phyloP scores from a whole-genome alignment of 495 filamentous ascomycete species.

The Terfezia boudieri region DNA sequence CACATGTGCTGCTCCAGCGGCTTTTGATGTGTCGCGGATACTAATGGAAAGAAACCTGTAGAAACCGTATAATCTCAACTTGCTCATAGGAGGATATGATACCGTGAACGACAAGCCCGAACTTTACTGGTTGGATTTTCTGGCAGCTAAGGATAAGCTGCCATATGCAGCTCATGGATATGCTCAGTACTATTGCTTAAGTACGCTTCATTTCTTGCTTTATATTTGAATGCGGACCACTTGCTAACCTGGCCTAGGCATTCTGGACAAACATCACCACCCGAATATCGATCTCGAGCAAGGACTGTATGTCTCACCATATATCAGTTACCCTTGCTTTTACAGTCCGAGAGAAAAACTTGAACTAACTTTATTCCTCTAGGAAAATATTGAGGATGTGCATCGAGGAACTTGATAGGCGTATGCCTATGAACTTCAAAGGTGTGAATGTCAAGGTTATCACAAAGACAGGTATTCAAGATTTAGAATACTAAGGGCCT shows the following conservation, averaged over 20 bases:
- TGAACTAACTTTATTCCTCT: background rate
- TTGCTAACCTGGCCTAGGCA: constrained; percentile 42
- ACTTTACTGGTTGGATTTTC: constrained; percentile 93
- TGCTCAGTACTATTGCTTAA: constrained; percentile 50
- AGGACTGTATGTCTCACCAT: constrained; percentile 23
- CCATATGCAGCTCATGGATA: constrained; percentile 97
- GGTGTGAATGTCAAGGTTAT: constrained; percentile 81
- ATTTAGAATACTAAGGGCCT: constrained; percentile 27
- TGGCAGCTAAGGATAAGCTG: constrained; percentile 64
- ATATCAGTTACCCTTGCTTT: background rate
- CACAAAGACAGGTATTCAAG: constrained; percentile 71
- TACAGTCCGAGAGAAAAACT: background rate
- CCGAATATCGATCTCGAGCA: constrained; percentile 72
- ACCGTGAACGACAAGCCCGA: constrained; percentile 66
- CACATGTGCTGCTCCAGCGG: background rate
- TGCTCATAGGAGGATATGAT: constrained; percentile 80
- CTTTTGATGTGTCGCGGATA: background rate
- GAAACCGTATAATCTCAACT: constrained; percentile 87
- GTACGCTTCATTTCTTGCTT: background rate
- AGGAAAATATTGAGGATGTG: constrained; percentile 81
- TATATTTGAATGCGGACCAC: constrained; percentile 42
- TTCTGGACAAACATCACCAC: constrained; percentile 94
- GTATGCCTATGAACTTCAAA: constrained; percentile 97
- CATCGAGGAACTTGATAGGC: constrained; percentile 69
- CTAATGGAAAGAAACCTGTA: background rate